phyloP scores from a whole-genome alignment of 805 yeast species.

The Sungouiozyma ichnusensis region DNA sequence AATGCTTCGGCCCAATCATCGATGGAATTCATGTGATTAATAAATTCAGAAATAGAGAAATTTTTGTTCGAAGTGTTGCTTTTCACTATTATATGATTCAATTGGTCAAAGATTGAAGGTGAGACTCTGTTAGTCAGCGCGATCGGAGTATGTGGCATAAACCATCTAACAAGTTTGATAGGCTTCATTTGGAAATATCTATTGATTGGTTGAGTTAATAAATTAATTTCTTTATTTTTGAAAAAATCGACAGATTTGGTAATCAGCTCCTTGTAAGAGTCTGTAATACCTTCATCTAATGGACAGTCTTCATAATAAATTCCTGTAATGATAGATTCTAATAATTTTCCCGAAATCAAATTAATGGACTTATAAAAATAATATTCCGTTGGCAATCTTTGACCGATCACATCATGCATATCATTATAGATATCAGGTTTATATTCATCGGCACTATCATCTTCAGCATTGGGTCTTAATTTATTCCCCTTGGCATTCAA shows the following conservation, averaged over 20 bases:
- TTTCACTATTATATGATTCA: slow-evolving; percentile 28
- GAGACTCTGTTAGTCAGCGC: slow-evolving; percentile 42
- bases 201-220: slow-evolving; percentile 61
- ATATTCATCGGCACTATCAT: background rate
- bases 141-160: slow-evolving; percentile 30
- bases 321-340: slow-evolving; percentile 61
- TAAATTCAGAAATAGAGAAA: slow-evolving; percentile 24
- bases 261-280: slow-evolving; percentile 48
- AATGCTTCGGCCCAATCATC: slow-evolving; percentile 26
- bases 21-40: slow-evolving; percentile 17
- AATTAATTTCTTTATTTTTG: slow-evolving; percentile 52
- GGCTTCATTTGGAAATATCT: slow-evolving; percentile 77
- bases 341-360: slow-evolving; percentile 42
- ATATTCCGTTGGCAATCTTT: slow-evolving; percentile 76
- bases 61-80: slow-evolving; percentile 13
- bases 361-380: slow-evolving; percentile 77
- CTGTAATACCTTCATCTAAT: slow-evolving; percentile 49
- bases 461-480: background rate
- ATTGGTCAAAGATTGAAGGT: slow-evolving; percentile 41
- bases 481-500: background rate
- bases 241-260: slow-evolving; percentile 35
- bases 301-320: slow-evolving; percentile 53
- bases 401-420: slow-evolving; percentile 71
- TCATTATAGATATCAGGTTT: slow-evolving; percentile 29
- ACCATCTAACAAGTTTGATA: slow-evolving; percentile 48